Base-by-base conservation (phyloP, 768 basidiomycete genomes). In the Trametes maxima region DNA sequence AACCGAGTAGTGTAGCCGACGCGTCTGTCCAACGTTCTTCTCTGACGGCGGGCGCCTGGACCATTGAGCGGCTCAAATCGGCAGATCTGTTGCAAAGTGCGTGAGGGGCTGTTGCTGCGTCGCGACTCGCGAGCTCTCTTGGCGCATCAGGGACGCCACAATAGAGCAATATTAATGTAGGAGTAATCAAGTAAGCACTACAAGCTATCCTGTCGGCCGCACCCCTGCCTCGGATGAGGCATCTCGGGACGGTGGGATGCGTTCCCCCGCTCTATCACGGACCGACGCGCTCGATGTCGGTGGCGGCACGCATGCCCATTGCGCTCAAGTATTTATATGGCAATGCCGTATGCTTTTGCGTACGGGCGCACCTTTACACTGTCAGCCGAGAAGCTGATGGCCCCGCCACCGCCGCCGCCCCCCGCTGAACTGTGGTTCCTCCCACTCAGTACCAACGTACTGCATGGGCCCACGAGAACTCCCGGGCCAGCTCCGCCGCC, bases 341-440 rank as follows among this genome's bases (percentile, higher is more conserved):
- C 13, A 60, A 43, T 43, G 8, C n/a, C 19, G n/a, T 47, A 39
- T 33, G 8, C 28, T 33, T 3, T 3, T 33, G 28, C 28, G 28
- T n/a, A 52, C 47, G 16, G 17, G 28, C 39, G 35, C 24, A 44
- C 52, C 46, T 48, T 42, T 49, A 60, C 59, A 54, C 59, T 60
- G 59, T 60, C 59, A 60, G 35, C 28, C 4, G 28, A 33, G 40
- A 60, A 48, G 14, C 33, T 60, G 59, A 60, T 60, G 53, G 59
- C 37, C 25, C 48, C 47, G 47, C 7, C 19, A 28, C 21, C 48
- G 56, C 48, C 47, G 46, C 35, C 44, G 36, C 36, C n/a, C 25
- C 25, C 53, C 16, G 44, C n/a, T 13, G 19, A 37, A 28, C 40
- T 22, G 52, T 28, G 19, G 5, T 43, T 54, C 25, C 19, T 37